Evolutionary conservation across 176 grass and related monocot species (phyloP).

Genomic region (Aegilops tauschii): DNA sequence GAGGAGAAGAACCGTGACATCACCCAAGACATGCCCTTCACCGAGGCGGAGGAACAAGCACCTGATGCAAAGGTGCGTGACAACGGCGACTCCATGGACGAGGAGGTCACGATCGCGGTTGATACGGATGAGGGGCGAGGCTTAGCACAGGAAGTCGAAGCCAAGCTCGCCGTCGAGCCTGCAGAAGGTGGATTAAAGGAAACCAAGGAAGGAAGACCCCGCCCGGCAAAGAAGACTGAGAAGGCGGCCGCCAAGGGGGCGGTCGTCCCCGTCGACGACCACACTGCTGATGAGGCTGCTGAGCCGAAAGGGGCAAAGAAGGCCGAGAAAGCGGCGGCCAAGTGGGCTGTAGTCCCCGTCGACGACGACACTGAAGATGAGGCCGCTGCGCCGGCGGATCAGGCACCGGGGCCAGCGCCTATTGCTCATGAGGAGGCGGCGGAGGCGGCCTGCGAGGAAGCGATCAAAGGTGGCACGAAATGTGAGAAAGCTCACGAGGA

Average conservation of each 20-base stretch:
- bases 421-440: neutral
- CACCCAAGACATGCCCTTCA: neutral
- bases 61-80: neutral
- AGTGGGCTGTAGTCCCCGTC: constrained; percentile 23
- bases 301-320: neutral
- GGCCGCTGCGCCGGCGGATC: neutral
- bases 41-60: neutral
- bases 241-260: constrained; percentile 7
- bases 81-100: neutral
- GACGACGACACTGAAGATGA: neutral
- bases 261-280: constrained; percentile 20
- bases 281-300: neutral
- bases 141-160: neutral
- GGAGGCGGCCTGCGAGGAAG: neutral
- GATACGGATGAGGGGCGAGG: neutral
- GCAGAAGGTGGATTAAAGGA: neutral
- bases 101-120: neutral
- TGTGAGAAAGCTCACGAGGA: constrained; percentile 1
- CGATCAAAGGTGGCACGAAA: neutral
- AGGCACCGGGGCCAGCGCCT: neutral
- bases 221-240: neutral
- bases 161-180: constrained; percentile 2
- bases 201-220: neutral
- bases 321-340: constrained; percentile 3
- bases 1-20: neutral